These are phyloP conservation scores for Fusarium austroafricanum DNA, from an alignment of 2,329 filamentous ascomycete species.

Conservation along the genomic window DNA sequence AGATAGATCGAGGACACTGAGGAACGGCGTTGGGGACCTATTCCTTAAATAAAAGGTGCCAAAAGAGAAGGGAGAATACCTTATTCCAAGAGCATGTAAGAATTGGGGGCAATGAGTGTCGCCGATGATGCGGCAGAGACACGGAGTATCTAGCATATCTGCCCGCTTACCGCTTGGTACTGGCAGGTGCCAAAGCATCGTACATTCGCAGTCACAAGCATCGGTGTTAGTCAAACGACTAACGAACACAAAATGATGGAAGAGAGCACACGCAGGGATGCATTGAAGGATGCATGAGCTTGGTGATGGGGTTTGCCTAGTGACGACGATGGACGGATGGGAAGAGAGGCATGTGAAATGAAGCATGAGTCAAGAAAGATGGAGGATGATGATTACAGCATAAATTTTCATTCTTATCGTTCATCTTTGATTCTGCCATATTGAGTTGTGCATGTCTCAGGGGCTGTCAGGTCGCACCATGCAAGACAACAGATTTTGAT, in stretches of 20 bases:
- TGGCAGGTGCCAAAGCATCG: conserved; percentile 6
- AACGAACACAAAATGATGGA: conserved; percentile 4
- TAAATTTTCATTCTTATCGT: conserved; percentile 33
- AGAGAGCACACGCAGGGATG: conserved; percentile 18
- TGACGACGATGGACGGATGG: conserved; percentile 10
- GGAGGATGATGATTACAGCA: conserved; percentile 24
- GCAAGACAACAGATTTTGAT: not conserved
- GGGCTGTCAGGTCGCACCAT: not conserved
- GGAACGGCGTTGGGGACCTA: conserved; percentile 72
- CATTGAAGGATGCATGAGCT: conserved; percentile 1
- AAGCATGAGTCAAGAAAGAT: conserved; percentile 4
- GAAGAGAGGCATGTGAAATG: conserved; percentile 10
- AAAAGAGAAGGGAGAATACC: not conserved
- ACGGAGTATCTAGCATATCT: conserved; percentile 30
- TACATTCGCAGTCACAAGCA: conserved; percentile 18
- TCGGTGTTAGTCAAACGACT: conserved; percentile 5
- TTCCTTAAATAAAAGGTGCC: conserved; percentile 61
- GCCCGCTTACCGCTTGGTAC: conserved; percentile 18
- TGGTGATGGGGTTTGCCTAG: conserved; percentile 4
- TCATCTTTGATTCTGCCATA: not conserved
- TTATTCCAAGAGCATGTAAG: conserved; percentile 14
- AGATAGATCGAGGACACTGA: conserved; percentile 68
- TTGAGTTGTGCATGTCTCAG: not conserved
- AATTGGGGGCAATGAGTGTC: conserved; percentile 9
- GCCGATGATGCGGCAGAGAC: conserved; percentile 2